phyloP scores from a whole-genome alignment of 352 stramenopile genomes.

The Phytophthora pini region DNA sequence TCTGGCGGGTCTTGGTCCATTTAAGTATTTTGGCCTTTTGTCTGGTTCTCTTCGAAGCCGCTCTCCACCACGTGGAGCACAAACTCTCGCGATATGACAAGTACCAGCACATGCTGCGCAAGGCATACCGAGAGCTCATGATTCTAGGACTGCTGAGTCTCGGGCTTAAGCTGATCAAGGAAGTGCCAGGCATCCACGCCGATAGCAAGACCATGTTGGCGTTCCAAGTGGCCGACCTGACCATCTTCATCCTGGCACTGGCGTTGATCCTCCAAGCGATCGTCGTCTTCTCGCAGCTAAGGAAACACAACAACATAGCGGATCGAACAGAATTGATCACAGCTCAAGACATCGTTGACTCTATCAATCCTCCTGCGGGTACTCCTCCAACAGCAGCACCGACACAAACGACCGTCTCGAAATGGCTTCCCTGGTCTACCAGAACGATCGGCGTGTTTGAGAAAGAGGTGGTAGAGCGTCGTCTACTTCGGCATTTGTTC shows the following conservation, averaged over 20 bases:
- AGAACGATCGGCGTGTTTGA: slow-evolving; percentile 6
- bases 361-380: slow-evolving; percentile 2
- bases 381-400: background rate
- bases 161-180: slow-evolving; percentile 53
- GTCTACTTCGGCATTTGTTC: slow-evolving; percentile 54
- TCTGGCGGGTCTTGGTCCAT: slow-evolving; percentile 52
- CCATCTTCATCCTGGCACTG: slow-evolving; percentile 59
- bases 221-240: slow-evolving; percentile 56
- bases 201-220: slow-evolving; percentile 46
- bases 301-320: slow-evolving; percentile 41
- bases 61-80: slow-evolving; percentile 52
- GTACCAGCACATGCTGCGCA: slow-evolving; percentile 70
- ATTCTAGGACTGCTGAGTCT: slow-evolving; percentile 60
- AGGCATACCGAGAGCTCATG: slow-evolving; percentile 65
- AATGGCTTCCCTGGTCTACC: slow-evolving; percentile 10
- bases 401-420: background rate
- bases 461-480: slow-evolving; percentile 36
- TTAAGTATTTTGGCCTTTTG: slow-evolving; percentile 56
- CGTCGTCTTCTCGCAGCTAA: slow-evolving; percentile 50
- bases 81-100: slow-evolving; percentile 54
- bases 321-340: slow-evolving; percentile 53
- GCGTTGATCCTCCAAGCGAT: slow-evolving; percentile 56
- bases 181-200: slow-evolving; percentile 33
- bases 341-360: slow-evolving; percentile 40
- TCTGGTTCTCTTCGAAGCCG: slow-evolving; percentile 50